phyloP scores from a whole-genome alignment of 2,329 filamentous ascomycete genomes.

The Pestalotiopsis sp. region DNA sequence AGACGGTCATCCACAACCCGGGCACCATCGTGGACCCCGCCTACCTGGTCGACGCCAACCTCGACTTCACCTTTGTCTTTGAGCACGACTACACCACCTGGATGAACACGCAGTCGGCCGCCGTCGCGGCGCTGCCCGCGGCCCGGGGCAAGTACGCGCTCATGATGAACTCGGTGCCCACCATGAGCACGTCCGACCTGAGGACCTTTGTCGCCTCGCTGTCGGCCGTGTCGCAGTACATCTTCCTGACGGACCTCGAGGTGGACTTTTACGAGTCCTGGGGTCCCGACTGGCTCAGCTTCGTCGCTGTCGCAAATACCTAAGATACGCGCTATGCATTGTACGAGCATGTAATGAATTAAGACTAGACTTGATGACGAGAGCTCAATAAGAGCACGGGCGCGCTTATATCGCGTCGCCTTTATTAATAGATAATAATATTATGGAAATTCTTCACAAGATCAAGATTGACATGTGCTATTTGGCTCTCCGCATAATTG shows the following conservation, averaged over 20 bases:
- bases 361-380: neutral
- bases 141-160: neutral
- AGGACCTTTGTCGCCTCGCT: neutral
- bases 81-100: constrained; percentile 1
- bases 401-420: neutral
- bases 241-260: neutral
- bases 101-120: neutral
- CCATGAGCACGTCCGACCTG: neutral
- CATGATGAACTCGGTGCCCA: neutral
- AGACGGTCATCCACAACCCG: neutral
- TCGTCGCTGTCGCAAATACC: neutral
- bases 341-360: neutral
- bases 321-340: neutral
- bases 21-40: neutral
- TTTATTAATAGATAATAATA: neutral
- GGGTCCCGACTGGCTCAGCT: neutral
- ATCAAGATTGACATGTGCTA: neutral
- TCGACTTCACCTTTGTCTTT: neutral
- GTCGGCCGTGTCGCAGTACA: neutral
- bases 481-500: neutral
- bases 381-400: neutral
- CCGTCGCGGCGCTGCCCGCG: neutral
- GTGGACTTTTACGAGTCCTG: neutral
- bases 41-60: neutral
- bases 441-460: too few species aligned